Evolutionary conservation across 345 rosid species (phyloP).

Genomic region (Pistacia vera): DNA sequence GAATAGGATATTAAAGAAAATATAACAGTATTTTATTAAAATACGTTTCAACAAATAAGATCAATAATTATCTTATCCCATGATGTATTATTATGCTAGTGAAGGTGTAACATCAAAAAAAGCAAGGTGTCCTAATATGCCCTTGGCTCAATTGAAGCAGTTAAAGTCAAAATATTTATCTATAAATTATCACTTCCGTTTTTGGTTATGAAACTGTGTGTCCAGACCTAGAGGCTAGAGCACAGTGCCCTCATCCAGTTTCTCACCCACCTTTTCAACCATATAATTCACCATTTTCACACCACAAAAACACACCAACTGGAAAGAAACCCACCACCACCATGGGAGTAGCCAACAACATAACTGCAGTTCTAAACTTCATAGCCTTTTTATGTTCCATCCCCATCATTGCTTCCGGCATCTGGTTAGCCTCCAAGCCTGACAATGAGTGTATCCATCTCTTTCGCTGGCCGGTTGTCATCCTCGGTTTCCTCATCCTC

Average conservation of each 20-base stretch:
- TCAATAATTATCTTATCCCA: too few species aligned
- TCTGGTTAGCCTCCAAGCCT: constrained; percentile 85
- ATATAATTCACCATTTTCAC: not conserved
- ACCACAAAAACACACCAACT: not conserved
- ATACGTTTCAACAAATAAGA: too few species aligned
- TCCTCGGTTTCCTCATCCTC: constrained; percentile 79
- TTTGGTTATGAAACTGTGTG: too few species aligned
- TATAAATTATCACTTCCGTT: too few species aligned
- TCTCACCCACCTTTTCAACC: not conserved
- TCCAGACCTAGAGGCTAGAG: too few species aligned
- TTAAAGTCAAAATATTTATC: too few species aligned
- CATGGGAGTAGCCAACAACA: constrained; percentile 90
- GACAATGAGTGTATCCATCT: constrained; percentile 79
- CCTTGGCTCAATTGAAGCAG: too few species aligned
- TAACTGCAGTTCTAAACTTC: constrained; percentile 83
- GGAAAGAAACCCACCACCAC: not conserved
- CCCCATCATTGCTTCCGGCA: constrained; percentile 84
- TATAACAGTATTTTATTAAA: too few species aligned
- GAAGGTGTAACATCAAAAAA: too few species aligned
- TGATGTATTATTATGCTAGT: too few species aligned
- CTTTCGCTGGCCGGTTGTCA: constrained; percentile 84
- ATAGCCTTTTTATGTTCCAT: constrained; percentile 82
- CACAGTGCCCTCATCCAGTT: not conserved
- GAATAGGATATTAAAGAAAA: too few species aligned
- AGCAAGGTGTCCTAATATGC: too few species aligned